Percentiles rank a stretch among this genome's conserved stretches.
Evolutionary conservation across 495 filamentous ascomycete genomes (phyloP).

Genomic region (Tuber brumale): DNA sequence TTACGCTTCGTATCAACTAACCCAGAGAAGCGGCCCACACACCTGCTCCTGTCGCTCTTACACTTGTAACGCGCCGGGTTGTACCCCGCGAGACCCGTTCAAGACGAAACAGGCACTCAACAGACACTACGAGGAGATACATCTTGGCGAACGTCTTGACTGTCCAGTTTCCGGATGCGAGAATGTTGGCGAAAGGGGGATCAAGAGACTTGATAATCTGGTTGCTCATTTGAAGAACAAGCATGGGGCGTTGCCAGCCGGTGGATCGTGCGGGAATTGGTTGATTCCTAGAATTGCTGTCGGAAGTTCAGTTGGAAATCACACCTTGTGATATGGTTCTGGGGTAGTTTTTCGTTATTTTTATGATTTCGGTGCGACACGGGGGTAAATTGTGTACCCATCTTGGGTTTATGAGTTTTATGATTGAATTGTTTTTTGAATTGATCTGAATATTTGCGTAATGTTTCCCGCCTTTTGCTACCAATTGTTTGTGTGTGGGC

Average conservation of each 20-base stretch:
- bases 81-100: not conserved
- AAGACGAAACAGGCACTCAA: not conserved
- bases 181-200: not conserved
- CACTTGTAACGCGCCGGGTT: not conserved
- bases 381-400: too few relatives aligned
- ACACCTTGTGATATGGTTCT: too few relatives aligned
- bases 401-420: too few relatives aligned
- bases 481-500: too few relatives aligned
- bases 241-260: not conserved
- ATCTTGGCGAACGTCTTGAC: not conserved
- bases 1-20: not conserved
- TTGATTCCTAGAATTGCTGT: not conserved
- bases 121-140: not conserved
- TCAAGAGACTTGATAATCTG: conserved; percentile 7
- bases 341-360: too few relatives aligned
- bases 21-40: not conserved
- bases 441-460: too few relatives aligned
- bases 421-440: too few relatives aligned
- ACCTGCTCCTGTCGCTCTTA: not conserved
- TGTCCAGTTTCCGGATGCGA: conserved; percentile 4
- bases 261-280: not conserved
- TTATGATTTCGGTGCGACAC: too few relatives aligned
- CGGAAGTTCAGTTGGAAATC: too few relatives aligned
- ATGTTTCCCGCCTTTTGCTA: too few relatives aligned
- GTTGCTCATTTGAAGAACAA: not conserved